Percentiles rank a stretch among this genome's conserved stretches.
phyloP scores from a whole-genome alignment of 441 rosid species.

The Croton laevigatus region DNA sequence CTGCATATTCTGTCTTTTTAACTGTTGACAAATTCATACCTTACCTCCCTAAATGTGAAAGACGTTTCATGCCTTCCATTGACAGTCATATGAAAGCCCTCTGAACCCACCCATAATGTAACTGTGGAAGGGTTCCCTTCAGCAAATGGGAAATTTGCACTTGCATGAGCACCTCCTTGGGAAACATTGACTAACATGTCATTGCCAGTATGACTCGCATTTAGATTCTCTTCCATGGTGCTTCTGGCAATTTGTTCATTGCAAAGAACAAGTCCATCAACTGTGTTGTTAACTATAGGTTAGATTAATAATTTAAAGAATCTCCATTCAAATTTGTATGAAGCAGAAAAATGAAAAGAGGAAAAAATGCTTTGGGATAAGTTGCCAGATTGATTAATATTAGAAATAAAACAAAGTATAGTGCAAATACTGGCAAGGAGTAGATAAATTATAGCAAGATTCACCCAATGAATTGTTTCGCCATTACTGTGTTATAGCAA shows the following conservation, averaged over 20 bases:
- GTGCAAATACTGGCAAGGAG: neutral
- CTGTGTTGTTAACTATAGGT: slow-evolving; percentile 37
- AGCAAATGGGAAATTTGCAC: slow-evolving; percentile 67
- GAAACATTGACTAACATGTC: slow-evolving; percentile 38
- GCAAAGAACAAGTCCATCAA: slow-evolving; percentile 83
- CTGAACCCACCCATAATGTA: slow-evolving; percentile 72
- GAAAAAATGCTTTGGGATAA: neutral
- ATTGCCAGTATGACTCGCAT: slow-evolving; percentile 32
- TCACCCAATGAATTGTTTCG: neutral
- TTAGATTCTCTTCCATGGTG: slow-evolving; percentile 41
- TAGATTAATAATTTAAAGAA: slow-evolving; percentile 17
- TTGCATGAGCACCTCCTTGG: slow-evolving; percentile 37
- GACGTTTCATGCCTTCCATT: slow-evolving; percentile 90
- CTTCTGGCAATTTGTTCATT: slow-evolving; percentile 58
- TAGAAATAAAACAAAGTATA: neutral
- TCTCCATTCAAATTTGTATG: neutral
- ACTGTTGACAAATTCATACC: slow-evolving; percentile 23
- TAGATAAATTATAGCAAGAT: neutral
- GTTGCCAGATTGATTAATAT: neutral
- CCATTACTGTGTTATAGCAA: neutral
- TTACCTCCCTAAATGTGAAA: slow-evolving; percentile 77
- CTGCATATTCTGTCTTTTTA: slow-evolving; percentile 8
- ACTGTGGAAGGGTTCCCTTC: slow-evolving; percentile 73
- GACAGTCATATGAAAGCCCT: slow-evolving; percentile 88
- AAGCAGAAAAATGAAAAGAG: neutral